These are phyloP conservation scores for Aspergillus biplanus DNA, from an alignment of 495 filamentous ascomycete genomes.

Conservation along the genomic window DNA sequence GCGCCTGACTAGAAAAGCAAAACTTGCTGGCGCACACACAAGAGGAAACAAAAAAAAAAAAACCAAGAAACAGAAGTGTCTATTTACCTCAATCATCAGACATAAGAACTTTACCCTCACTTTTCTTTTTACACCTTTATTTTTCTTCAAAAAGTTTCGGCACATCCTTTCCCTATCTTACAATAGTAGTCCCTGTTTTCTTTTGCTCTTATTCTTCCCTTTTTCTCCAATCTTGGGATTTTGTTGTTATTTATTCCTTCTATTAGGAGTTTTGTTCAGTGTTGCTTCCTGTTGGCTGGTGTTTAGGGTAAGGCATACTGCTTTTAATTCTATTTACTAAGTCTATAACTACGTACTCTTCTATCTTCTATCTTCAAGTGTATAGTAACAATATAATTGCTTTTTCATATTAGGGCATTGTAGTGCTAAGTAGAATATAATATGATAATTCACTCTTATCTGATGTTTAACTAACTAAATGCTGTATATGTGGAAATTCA, in stretches of 20 bases:
- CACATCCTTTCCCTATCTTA: no score
- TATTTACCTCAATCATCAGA: background rate
- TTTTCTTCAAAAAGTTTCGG: no score
- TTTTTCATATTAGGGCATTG: no score
- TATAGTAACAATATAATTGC: no score
- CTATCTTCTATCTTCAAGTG: background rate
- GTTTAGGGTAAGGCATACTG: conserved; percentile 2
- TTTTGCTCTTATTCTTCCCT: background rate
- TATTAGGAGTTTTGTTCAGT: background rate
- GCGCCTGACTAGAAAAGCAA: background rate
- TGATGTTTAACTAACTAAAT: no score
- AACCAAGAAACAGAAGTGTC: background rate
- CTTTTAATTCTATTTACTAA: background rate
- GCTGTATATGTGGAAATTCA: no score
- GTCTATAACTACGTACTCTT: background rate
- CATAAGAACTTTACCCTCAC: no score
- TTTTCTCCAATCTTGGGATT: background rate
- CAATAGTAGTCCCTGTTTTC: background rate
- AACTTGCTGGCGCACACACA: background rate
- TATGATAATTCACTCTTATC: no score
- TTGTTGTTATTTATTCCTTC: background rate
- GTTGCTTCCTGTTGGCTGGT: background rate
- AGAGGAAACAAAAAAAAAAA: background rate
- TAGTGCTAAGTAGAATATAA: no score
- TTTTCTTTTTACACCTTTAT: no score